Percentiles rank a stretch among this genome's conserved stretches.
Evolutionary conservation across 352 stramenopile species (phyloP).

Genomic region (Phytophthora pinifolia): DNA sequence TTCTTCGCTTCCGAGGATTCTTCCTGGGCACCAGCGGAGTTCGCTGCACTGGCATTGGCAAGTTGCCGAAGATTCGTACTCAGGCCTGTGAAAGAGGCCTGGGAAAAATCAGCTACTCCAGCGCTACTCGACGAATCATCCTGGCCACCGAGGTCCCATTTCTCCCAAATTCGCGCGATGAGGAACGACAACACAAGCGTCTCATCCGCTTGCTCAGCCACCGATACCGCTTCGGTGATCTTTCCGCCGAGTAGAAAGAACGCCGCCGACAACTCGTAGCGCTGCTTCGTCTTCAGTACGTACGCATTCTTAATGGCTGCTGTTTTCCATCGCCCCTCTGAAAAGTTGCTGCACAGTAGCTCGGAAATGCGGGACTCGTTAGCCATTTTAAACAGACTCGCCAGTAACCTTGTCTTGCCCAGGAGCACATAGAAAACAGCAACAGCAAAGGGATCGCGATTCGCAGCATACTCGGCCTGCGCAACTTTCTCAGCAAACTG

Average conservation of each 20-base stretch:
- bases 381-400: constrained; percentile 83
- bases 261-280: constrained; percentile 73
- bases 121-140: constrained; percentile 14
- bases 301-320: constrained; percentile 91
- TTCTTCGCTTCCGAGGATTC: constrained; percentile 29
- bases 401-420: constrained; percentile 80
- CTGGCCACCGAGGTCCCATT: constrained; percentile 60
- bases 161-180: constrained; percentile 74
- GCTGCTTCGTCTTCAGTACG: constrained; percentile 85
- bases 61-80: constrained; percentile 47
- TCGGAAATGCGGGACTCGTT: constrained; percentile 81
- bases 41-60: neutral
- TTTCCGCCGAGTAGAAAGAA: constrained; percentile 86
- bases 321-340: constrained; percentile 79
- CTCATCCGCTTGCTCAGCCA: constrained; percentile 71
- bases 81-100: constrained; percentile 59
- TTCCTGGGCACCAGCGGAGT: neutral
- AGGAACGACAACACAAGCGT: constrained; percentile 80
- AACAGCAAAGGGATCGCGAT: constrained; percentile 80
- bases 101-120: constrained; percentile 24
- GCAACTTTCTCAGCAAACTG: constrained; percentile 73
- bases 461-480: constrained; percentile 73
- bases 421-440: constrained; percentile 87
- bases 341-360: constrained; percentile 82
- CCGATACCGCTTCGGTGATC: constrained; percentile 71